Percentiles rank a stretch among this genome's conserved stretches.
These are phyloP conservation scores for Fusarium verticillioides DNA, from an alignment of 2,329 filamentous ascomycete species.

Conservation along the genomic window DNA sequence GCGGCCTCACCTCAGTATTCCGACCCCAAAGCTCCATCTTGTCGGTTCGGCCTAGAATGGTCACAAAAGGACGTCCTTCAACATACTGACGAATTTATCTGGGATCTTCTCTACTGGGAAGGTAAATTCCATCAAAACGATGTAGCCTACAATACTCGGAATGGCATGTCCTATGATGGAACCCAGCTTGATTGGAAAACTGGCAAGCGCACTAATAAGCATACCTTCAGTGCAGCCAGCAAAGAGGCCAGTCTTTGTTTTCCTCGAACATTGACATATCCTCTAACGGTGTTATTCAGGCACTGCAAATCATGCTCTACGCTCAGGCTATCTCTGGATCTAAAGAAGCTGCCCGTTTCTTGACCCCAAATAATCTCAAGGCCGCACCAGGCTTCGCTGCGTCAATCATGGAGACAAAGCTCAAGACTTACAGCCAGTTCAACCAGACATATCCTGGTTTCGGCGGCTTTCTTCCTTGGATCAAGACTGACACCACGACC, in stretches of 20 bases:
- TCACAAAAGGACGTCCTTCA: conserved; percentile 45
- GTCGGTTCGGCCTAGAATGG: conserved; percentile 47
- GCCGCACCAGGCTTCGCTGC: conserved; percentile 48
- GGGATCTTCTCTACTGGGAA: conserved; percentile 56
- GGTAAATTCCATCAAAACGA: conserved; percentile 57
- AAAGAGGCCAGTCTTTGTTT: conserved; percentile 38
- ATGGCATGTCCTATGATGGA: conserved; percentile 57
- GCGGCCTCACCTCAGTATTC: not conserved
- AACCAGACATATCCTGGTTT: conserved; percentile 55
- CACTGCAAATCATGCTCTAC: conserved; percentile 57
- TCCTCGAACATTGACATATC: no score
- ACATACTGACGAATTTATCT: conserved; percentile 48
- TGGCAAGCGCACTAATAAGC: conserved; percentile 49
- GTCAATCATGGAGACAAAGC: conserved; percentile 52
- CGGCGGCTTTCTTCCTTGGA: conserved; percentile 55
- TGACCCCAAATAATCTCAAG: conserved; percentile 49
- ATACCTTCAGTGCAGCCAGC: conserved; percentile 54
- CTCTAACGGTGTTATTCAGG: conserved; percentile 30
- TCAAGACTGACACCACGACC: conserved; percentile 45
- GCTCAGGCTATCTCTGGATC: conserved; percentile 54
- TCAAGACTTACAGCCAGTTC: conserved; percentile 53
- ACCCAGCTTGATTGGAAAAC: conserved; percentile 53
- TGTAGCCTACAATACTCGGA: conserved; percentile 53
- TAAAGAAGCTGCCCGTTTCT: conserved; percentile 52
- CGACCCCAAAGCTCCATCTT: conserved; percentile 40